Evolutionary conservation across 2,329 filamentous ascomycete species (phyloP), one percentile per base, ranked within the genome.

Genomic region (Metarhizium album): DNA sequence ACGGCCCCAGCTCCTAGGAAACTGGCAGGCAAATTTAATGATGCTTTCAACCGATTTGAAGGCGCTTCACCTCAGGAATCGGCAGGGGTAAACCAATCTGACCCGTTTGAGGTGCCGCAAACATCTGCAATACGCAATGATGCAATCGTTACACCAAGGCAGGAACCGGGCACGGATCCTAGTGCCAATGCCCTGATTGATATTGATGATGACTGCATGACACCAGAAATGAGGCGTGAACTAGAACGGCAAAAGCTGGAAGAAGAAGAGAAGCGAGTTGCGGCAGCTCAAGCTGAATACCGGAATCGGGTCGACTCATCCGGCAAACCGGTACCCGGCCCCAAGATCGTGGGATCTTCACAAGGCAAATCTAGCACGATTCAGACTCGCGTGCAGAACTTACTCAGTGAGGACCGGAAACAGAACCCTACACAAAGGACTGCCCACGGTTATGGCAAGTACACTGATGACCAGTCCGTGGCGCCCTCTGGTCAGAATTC

Each of bases 1-100:
- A 82, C 84, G 0, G 68, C 88, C 18, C 82, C 85, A 6, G 82
- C 82, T 38, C 86, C 86, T 24, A 95, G 93, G 67, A 87, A 95
- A 37, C 74, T 96, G n/a, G 84, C 83, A 4, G 87, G 90, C 23
- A 89, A 86, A 58, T 96, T 97, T 64, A 89, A 90, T 1, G 90
- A 96, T 60, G 90, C 91, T 3, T 96, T 97, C 70, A 89, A 91
- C 62, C 80, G 86, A 5, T 97, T 97, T 58, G 93, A 98, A 65
- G 75, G 73, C 23, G 78, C 73, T 53, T 66, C 53, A 61, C 60
- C 56, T 43, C 53, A 58, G 58, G 52, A 62, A 46, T 22, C 55
- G 57, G 11, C 60, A 59, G 16, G 63, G 58, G 48, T 47, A n/a
- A 61, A 58, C 6, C 69, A 73, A 35, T 72, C 73, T 14, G 71